Percentiles rank a stretch among this genome's conserved stretches.
Conservation (phyloP, 2,329 filamentous ascomycete species). For the Trematosphaeria pertusa region DNA sequence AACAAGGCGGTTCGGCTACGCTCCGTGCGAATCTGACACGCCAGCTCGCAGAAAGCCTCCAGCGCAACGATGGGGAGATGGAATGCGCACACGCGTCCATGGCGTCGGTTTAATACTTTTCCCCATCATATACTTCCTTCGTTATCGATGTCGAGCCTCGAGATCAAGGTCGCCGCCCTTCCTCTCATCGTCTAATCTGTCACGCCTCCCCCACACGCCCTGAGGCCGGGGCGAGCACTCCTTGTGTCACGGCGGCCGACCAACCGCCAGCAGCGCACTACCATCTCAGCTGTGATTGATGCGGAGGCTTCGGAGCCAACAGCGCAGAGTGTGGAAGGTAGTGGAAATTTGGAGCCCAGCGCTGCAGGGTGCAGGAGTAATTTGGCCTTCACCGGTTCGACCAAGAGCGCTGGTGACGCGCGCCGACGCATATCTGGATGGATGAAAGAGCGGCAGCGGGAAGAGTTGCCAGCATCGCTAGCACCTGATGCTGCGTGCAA, state of each 20-base stretch:
- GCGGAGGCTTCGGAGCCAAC: not conserved
- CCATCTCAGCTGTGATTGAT: conserved; percentile 1
- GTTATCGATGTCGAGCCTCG: conserved; percentile 4
- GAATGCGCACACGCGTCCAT: conserved; percentile 6
- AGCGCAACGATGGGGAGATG: not conserved
- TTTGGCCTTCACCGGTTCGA: conserved; percentile 2
- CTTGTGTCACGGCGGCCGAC: not conserved
- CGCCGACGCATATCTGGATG: too few relatives aligned
- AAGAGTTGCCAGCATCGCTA: too few relatives aligned
- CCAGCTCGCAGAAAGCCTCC: conserved; percentile 1
- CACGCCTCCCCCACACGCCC: conserved; percentile 9
- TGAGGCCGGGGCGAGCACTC: conserved; percentile 9
- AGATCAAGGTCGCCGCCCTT: conserved; percentile 4
- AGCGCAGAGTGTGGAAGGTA: not conserved
- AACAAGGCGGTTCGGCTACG: conserved; percentile 7
- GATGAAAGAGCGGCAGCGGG: too few relatives aligned
- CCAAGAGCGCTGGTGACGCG: not conserved
- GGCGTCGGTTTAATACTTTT: conserved; percentile 6
- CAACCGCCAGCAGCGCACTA: conserved; percentile 2
- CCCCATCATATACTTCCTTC: not conserved
- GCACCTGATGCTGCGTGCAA: too few relatives aligned
- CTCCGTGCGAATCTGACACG: not conserved
- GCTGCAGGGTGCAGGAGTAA: not conserved
- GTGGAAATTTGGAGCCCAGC: not conserved
- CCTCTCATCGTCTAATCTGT: conserved; percentile 5